Conservation (phyloP, 352 stramenopile species). For the Pythium periplocum region DNA sequence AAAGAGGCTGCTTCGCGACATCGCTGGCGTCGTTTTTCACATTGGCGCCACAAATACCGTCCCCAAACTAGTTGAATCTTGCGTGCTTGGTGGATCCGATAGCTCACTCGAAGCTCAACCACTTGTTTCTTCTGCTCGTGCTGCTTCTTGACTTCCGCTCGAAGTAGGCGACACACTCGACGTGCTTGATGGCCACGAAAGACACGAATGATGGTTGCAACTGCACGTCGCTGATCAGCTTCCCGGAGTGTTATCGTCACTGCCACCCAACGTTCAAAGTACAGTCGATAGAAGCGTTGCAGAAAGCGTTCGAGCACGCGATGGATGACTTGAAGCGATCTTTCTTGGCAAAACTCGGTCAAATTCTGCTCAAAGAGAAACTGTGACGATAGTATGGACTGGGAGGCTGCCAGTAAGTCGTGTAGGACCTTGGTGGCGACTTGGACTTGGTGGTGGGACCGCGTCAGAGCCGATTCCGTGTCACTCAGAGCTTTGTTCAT, state of each 20-base stretch:
- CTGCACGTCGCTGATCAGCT: slow-evolving; percentile 26
- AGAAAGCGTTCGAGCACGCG: slow-evolving; percentile 38
- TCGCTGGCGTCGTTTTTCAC: slow-evolving; percentile 13
- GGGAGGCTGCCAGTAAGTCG: slow-evolving; percentile 21
- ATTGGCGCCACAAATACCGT: slow-evolving; percentile 20
- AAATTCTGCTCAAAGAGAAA: slow-evolving; percentile 65
- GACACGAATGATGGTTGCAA: slow-evolving; percentile 27
- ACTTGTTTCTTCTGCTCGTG: slow-evolving; percentile 27
- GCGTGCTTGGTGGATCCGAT: slow-evolving; percentile 33
- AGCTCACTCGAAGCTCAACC: slow-evolving; percentile 31
- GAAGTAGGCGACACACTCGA: slow-evolving; percentile 20
- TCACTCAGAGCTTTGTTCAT: slow-evolving; percentile 23
- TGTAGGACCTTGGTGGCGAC: slow-evolving; percentile 19
- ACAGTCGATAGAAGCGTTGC: slow-evolving; percentile 48
- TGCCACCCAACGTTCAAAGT: slow-evolving; percentile 30
- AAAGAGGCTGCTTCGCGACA: slow-evolving; percentile 21
- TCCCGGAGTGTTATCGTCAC: slow-evolving; percentile 18
- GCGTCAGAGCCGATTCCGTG: slow-evolving; percentile 16
- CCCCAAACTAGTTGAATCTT: slow-evolving; percentile 52
- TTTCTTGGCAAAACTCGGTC: slow-evolving; percentile 29
- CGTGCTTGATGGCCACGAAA: slow-evolving; percentile 34
- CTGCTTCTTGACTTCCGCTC: slow-evolving; percentile 18
- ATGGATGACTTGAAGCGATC: slow-evolving; percentile 36
- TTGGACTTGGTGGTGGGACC: slow-evolving; percentile 18
- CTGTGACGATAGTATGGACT: slow-evolving; percentile 34